Evolutionary conservation across 148 eudicot genomes (phyloP), one percentile per base, ranked within the genome.

Genomic region (Dysphania ambrosioides): DNA sequence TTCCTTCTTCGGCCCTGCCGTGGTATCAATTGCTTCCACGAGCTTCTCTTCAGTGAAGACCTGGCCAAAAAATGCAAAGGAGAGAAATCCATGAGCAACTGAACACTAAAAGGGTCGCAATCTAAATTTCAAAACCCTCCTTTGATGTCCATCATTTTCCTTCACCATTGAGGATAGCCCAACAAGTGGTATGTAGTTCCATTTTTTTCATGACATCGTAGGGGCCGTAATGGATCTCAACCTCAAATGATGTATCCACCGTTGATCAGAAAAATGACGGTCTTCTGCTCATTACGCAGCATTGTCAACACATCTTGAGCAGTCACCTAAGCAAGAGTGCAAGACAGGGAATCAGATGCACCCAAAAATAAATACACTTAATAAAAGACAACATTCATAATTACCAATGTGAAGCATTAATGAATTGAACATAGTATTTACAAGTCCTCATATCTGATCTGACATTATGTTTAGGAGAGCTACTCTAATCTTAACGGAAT

Each of bases 191-290:
- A 92, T 88, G 86, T 92, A 92, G 79, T 92, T 85, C 97, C 97
- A 92, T 83, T 92, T 92, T 85, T 92, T 89, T 61, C n/a, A 92
- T 92, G 61, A 92, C 94, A 63, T 92, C 90, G 80, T 92, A 92
- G 41, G 97, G 97, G 29, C 97, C 97, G 8, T 92, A 94, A 68
- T 92, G 97, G 73, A 92, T 92, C 83, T 92, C 97, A 9, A 92
- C 97, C 59, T 92, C 97, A 10, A n/a, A 92, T 88, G 53, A 91
- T 89, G 87, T 92, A 92, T 72, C 97, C 97, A 30, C 97, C 97
- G 44, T 92, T 92, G 34, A 92, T 88, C 77, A 92, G 83, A 82
- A 89, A 92, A 75, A 92, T 90, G 53, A 92, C 90, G 64, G 81
- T 81, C 18, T 79, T 92, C 78, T 92, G 97, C 8, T 83, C 97